These are phyloP conservation scores for Scheffersomyces lignosus DNA, from an alignment of 805 yeast genomes.

Conservation along the genomic window DNA sequence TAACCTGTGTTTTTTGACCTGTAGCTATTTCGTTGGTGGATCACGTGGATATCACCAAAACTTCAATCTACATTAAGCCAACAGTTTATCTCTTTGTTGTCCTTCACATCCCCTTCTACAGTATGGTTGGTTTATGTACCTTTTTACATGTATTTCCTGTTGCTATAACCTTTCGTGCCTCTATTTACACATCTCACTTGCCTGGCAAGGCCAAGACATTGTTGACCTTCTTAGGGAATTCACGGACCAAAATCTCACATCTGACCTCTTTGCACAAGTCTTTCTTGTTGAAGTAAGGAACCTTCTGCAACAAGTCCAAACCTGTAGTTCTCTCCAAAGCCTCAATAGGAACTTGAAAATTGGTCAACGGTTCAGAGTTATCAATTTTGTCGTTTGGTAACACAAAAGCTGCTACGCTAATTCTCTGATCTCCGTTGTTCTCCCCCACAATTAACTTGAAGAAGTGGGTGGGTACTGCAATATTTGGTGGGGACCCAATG, in stretches of 20 bases:
- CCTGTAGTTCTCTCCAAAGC: constrained; percentile 89
- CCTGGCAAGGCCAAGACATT: constrained; percentile 15
- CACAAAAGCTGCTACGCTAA: constrained; percentile 90
- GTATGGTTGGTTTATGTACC: too few relatives aligned
- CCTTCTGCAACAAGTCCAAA: constrained; percentile 69
- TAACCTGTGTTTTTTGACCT: too few relatives aligned
- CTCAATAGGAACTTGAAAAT: constrained; percentile 85
- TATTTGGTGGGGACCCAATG: constrained; percentile 92
- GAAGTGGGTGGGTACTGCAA: constrained; percentile 98
- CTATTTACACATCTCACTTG: constrained; percentile 3
- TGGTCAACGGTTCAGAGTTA: constrained; percentile 66
- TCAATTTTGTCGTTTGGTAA: constrained; percentile 82
- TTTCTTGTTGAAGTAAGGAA: constrained; percentile 56
- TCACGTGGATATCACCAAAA: too few relatives aligned
- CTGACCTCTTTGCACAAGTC: constrained; percentile 77
- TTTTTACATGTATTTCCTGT: too few relatives aligned
- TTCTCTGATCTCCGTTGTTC: constrained; percentile 38
- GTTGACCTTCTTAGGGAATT: constrained; percentile 54
- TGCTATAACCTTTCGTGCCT: too few relatives aligned
- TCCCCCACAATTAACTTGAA: constrained; percentile 91
- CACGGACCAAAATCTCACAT: constrained; percentile 81
- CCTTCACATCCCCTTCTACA: too few relatives aligned
- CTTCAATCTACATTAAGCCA: too few relatives aligned
- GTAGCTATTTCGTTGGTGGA: too few relatives aligned
- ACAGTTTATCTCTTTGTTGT: too few relatives aligned